Conservation (phyloP, 2,329 filamentous ascomycete species). For the Plenodomus lindquistii region DNA sequence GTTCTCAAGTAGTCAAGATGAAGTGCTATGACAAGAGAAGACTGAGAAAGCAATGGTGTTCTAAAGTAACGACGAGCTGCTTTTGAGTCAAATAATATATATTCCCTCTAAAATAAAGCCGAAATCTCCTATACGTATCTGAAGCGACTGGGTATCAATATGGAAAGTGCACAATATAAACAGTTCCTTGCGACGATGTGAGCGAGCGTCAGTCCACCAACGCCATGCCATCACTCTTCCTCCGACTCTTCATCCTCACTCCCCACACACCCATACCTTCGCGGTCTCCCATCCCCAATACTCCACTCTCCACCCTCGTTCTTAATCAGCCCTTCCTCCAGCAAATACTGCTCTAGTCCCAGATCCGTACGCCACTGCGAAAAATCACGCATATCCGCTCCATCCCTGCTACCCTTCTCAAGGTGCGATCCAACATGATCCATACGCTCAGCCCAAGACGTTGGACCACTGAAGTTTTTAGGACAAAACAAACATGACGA, state of each 20-base stretch:
- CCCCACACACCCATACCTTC: constrained; percentile 3
- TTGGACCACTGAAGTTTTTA: constrained; percentile 63
- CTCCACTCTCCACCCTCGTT: constrained; percentile 32
- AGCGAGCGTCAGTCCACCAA: too few relatives aligned
- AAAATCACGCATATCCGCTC: constrained; percentile 17
- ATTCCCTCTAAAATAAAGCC: too few relatives aligned
- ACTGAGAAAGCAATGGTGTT: too few relatives aligned
- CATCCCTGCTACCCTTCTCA: constrained; percentile 56
- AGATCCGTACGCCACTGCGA: constrained; percentile 32
- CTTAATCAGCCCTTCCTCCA: constrained; percentile 44
- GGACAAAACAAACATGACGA: constrained; percentile 69
- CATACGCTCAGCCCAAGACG: constrained; percentile 79
- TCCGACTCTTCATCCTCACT: constrained; percentile 16
- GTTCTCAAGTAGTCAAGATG: too few relatives aligned
- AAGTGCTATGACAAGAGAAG: too few relatives aligned
- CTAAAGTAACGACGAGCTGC: too few relatives aligned
- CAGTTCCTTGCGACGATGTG: too few relatives aligned
- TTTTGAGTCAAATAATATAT: too few relatives aligned
- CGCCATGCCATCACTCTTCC: constrained; percentile 12
- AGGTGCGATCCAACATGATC: constrained; percentile 86
- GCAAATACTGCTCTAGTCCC: constrained; percentile 45
- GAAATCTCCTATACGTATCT: too few relatives aligned
- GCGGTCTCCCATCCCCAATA: constrained; percentile 39
- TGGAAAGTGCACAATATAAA: too few relatives aligned
- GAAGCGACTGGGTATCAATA: too few relatives aligned